phyloP scores from a whole-genome alignment of 2,329 filamentous ascomycete genomes.

The Monosporascus cannonballus region DNA sequence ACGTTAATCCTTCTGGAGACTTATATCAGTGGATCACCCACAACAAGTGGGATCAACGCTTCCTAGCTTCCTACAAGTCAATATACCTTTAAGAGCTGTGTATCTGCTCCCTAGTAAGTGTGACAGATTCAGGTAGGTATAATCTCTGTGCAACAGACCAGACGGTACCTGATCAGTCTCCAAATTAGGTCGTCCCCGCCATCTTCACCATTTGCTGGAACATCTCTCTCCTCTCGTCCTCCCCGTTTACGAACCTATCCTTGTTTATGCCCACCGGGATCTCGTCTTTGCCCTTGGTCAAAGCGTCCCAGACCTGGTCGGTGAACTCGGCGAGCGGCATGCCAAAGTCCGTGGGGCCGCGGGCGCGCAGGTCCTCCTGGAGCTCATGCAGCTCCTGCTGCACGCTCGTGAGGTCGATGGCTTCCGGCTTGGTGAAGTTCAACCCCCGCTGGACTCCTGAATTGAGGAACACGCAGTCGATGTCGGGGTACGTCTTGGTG shows the following conservation, averaged over 20 bases:
- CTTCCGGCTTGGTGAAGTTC: slow-evolving; percentile 37
- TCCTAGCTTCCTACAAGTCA: too few relatives aligned
- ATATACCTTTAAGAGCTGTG: too few relatives aligned
- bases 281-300: slow-evolving; percentile 35
- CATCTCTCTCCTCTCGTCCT: slow-evolving; percentile 10
- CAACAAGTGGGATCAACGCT: too few relatives aligned
- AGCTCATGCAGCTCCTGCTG: slow-evolving; percentile 39
- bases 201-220: slow-evolving; percentile 9
- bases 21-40: too few relatives aligned
- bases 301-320: slow-evolving; percentile 37
- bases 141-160: too few relatives aligned
- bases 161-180: too few relatives aligned
- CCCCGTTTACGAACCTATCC: slow-evolving; percentile 9
- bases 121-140: too few relatives aligned
- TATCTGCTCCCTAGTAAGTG: too few relatives aligned
- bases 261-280: slow-evolving; percentile 17
- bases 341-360: slow-evolving; percentile 27
- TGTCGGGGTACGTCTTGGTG: slow-evolving; percentile 34
- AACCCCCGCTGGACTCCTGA: slow-evolving; percentile 46
- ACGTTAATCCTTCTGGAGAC: too few relatives aligned
- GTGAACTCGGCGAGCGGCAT: slow-evolving; percentile 35
- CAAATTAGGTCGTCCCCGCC: background rate
- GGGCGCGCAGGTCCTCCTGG: slow-evolving; percentile 28
- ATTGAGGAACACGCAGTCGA: slow-evolving; percentile 53
- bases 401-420: slow-evolving; percentile 30